phyloP scores from a whole-genome alignment of 805 yeast species.

The Candida xiaguanensis region DNA sequence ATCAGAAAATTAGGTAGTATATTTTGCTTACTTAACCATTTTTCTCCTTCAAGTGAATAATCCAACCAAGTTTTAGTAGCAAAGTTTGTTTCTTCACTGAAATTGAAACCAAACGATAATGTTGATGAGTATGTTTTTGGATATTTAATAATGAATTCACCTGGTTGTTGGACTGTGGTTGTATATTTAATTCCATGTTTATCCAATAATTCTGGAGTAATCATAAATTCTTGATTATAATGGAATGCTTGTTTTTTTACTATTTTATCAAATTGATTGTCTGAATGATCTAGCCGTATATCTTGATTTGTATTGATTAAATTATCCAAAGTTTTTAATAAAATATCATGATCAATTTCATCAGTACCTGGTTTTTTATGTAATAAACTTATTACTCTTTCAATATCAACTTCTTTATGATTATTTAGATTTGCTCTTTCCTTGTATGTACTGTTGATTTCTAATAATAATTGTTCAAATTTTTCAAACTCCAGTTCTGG shows the following conservation, averaged over 20 bases:
- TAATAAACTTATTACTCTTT: slow-evolving; percentile 12
- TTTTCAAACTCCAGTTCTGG: slow-evolving; percentile 51
- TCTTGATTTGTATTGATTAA: slow-evolving; percentile 26
- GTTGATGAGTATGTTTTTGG: slow-evolving; percentile 53
- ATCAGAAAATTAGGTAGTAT: slow-evolving; percentile 52
- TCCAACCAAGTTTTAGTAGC: slow-evolving; percentile 57
- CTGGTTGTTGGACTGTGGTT: slow-evolving; percentile 54
- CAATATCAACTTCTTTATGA: slow-evolving; percentile 17
- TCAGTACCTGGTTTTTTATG: not conserved
- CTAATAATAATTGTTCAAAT: slow-evolving; percentile 43
- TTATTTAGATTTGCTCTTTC: slow-evolving; percentile 18
- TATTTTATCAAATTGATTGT: slow-evolving; percentile 22
- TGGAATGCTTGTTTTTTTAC: slow-evolving; percentile 12
- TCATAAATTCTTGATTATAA: slow-evolving; percentile 42
- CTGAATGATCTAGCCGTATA: slow-evolving; percentile 26
- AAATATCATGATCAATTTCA: slow-evolving; percentile 22
- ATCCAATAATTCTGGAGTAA: slow-evolving; percentile 49
- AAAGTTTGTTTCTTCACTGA: slow-evolving; percentile 55
- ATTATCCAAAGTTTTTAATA: slow-evolving; percentile 29
- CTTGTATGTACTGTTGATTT: slow-evolving; percentile 13
- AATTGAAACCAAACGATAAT: slow-evolving; percentile 52
- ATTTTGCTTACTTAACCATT: slow-evolving; percentile 47
- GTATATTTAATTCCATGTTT: slow-evolving; percentile 46
- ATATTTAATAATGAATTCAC: slow-evolving; percentile 55
- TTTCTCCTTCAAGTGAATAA: slow-evolving; percentile 44